Conservation (phyloP, 371 early-diverging fungal species). For the Batrachochytrium dendrobatidis region DNA sequence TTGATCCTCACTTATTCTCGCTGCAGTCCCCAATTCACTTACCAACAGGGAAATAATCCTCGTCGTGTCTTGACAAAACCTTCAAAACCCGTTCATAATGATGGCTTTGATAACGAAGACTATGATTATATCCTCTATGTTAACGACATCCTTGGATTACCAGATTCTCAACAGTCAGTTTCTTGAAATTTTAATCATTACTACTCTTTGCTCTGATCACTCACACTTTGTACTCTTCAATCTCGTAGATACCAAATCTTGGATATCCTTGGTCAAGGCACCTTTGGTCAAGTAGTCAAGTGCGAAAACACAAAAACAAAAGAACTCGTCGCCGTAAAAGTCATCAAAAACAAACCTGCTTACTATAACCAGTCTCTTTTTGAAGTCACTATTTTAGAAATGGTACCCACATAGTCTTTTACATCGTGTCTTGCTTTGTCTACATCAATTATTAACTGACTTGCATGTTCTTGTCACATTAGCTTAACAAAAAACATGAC, state of each 20-base stretch:
- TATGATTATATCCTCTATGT: slow-evolving; percentile 92
- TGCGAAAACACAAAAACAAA: slow-evolving; percentile 78
- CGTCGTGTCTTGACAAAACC: slow-evolving; percentile 90
- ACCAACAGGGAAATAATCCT: slow-evolving; percentile 62
- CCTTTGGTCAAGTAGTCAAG: slow-evolving; percentile 97
- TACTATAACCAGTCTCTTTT: slow-evolving; percentile 88
- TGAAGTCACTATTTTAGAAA: slow-evolving; percentile 83
- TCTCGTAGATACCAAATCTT: slow-evolving; percentile 65
- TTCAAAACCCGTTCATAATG: slow-evolving; percentile 75
- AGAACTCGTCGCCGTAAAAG: slow-evolving; percentile 89
- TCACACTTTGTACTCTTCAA: background rate
- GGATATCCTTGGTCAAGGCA: slow-evolving; percentile 92
- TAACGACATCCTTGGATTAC: slow-evolving; percentile 81
- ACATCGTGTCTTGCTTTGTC: slow-evolving; percentile 7
- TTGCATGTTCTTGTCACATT: background rate
- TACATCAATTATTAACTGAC: background rate
- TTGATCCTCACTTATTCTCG: slow-evolving; percentile 57
- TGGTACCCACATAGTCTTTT: no score
- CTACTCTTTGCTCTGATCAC: slow-evolving; percentile 1
- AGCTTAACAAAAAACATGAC: slow-evolving; percentile 68
- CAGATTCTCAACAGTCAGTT: slow-evolving; percentile 71
- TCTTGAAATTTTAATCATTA: background rate
- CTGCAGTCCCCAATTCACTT: slow-evolving; percentile 68
- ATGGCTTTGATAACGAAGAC: slow-evolving; percentile 89
- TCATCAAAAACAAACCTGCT: slow-evolving; percentile 88